Evolutionary conservation across 108 stramenopile genomes (phyloP).

Genomic region (Nannochloropsis gaditana): DNA sequence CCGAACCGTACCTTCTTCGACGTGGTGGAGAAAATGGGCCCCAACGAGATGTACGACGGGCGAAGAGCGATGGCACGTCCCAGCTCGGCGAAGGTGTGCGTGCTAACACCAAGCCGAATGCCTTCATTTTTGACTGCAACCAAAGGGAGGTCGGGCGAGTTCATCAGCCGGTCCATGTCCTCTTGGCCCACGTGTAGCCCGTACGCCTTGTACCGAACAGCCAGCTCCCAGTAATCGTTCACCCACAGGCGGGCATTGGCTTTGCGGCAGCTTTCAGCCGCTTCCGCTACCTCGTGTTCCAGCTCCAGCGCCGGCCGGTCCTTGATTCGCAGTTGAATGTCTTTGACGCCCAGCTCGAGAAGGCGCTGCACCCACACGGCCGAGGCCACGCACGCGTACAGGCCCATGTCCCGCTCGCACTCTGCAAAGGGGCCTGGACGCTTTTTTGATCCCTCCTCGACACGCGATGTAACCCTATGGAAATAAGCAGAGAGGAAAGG

Average conservation of each 20-base stretch:
- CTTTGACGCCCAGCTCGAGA: conserved; percentile 34
- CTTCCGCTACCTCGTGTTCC: conserved; percentile 26
- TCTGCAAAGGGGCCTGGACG: not conserved
- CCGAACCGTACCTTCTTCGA: conserved; percentile 78
- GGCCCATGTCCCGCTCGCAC: conserved; percentile 4
- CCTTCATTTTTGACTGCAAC: not conserved
- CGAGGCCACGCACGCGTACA: conserved; percentile 16
- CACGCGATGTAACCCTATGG: not conserved
- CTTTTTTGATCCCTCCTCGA: conserved; percentile 5
- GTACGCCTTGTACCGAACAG: conserved; percentile 67
- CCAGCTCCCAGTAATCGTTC: conserved; percentile 78
- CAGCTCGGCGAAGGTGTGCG: conserved; percentile 82
- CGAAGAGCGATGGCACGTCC: conserved; percentile 68
- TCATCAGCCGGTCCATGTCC: conserved; percentile 59
- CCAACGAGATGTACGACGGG: conserved; percentile 79
- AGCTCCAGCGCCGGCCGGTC: conserved; percentile 22
- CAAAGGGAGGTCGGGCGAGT: not conserved
- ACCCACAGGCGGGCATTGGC: conserved; percentile 74
- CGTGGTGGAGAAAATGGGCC: conserved; percentile 73
- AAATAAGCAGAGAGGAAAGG: too few species aligned
- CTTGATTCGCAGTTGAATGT: conserved; percentile 49
- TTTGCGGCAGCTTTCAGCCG: conserved; percentile 51
- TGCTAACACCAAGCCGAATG: conserved; percentile 76
- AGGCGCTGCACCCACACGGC: conserved; percentile 29
- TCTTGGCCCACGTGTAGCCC: conserved; percentile 89